Conservation (phyloP, 2,329 filamentous ascomycete species). For the Colletotrichum plurivorum region DNA sequence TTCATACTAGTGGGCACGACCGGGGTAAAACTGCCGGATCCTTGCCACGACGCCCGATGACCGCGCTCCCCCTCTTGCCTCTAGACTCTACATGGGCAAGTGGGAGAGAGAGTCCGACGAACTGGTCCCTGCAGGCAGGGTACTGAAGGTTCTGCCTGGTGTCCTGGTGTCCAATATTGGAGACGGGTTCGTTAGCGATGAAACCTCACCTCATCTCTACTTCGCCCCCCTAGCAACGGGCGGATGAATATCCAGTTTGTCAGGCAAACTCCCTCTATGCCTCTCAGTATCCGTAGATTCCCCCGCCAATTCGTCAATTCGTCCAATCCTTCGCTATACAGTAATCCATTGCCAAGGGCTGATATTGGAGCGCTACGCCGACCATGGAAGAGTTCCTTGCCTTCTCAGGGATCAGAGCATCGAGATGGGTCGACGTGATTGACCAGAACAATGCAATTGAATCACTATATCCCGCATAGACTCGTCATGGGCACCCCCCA, state of each 20-base stretch:
- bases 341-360: conserved; percentile 3
- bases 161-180: conserved; percentile 3
- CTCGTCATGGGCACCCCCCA: conserved; percentile 14
- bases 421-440: conserved; percentile 1
- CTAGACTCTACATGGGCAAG: background rate
- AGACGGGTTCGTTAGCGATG: conserved; percentile 4
- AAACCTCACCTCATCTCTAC: conserved; percentile 4
- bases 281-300: background rate
- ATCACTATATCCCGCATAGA: conserved; percentile 7
- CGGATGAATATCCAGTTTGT: background rate
- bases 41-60: conserved; percentile 16
- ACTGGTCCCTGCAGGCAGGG: conserved; percentile 5
- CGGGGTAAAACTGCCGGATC: conserved; percentile 27
- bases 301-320: background rate
- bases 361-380: background rate
- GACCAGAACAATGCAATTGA: background rate
- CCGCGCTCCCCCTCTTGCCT: background rate
- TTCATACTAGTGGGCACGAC: conserved; percentile 22
- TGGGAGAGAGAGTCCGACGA: background rate
- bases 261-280: background rate
- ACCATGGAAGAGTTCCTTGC: background rate
- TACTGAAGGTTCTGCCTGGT: background rate
- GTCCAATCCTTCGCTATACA: conserved; percentile 4
- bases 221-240: background rate
- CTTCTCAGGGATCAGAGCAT: background rate